These are phyloP conservation scores for Rhododendron vialii DNA, from an alignment of 148 eudicot genomes.

Conservation along the genomic window DNA sequence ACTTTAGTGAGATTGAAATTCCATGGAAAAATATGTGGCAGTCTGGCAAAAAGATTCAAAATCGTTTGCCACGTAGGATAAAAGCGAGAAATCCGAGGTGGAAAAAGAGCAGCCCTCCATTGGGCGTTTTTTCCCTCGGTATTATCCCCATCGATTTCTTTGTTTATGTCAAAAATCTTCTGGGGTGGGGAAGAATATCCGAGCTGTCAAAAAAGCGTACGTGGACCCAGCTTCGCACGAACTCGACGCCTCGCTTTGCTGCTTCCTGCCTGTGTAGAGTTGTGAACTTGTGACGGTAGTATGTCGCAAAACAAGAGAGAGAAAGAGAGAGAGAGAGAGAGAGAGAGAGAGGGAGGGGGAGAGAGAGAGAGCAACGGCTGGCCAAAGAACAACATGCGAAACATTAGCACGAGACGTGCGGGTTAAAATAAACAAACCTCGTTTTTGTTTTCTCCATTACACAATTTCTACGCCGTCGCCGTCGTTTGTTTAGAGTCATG, in stretches of 20 bases:
- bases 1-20: not conserved
- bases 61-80: slow-evolving; percentile 12
- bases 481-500: not conserved
- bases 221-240: not conserved
- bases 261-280: not conserved
- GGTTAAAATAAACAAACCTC: too few relatives aligned
- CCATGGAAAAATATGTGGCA: slow-evolving; percentile 1
- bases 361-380: not conserved
- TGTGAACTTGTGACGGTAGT: slow-evolving; percentile 1
- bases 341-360: not conserved
- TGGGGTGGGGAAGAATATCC: not conserved
- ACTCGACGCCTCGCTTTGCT: too few relatives aligned
- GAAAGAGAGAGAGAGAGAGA: not conserved
- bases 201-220: not conserved
- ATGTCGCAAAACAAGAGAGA: not conserved
- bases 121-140: slow-evolving; percentile 7
- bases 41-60: not conserved
- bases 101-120: slow-evolving; percentile 10
- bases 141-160: slow-evolving; percentile 1
- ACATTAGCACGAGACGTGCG: too few relatives aligned
- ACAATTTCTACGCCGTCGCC: not conserved
- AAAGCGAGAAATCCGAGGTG: slow-evolving; percentile 17
- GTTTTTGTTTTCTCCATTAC: not conserved
- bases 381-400: not conserved
- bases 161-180: not conserved